Evolutionary conservation across 306 rosid genomes (phyloP).

Genomic region (Quercus aquifolioides): DNA sequence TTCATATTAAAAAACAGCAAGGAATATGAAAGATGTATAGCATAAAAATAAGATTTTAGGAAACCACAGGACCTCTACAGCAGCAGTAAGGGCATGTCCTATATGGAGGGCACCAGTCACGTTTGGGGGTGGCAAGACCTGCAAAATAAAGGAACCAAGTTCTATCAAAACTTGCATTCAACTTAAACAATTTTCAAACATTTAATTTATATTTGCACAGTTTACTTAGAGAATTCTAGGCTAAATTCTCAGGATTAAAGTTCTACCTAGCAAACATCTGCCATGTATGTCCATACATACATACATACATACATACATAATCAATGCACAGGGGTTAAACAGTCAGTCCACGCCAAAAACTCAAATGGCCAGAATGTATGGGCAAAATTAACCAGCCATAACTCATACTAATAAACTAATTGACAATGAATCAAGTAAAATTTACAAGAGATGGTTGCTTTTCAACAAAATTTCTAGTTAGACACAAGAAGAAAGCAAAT

Average conservation of each 20-base stretch:
- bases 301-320: neutral
- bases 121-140: conserved; percentile 97
- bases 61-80: conserved; percentile 62
- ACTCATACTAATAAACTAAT: neutral
- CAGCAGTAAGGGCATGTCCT: conserved; percentile 95
- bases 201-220: neutral
- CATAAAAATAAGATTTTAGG: conserved; percentile 5
- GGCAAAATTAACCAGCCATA: neutral
- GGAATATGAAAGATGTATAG: conserved; percentile 1
- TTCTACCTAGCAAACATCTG: neutral
- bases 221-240: neutral
- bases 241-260: neutral
- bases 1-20: neutral
- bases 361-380: neutral
- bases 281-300: neutral
- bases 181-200: neutral
- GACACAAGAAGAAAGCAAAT: neutral
- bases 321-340: neutral
- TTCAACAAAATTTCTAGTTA: neutral
- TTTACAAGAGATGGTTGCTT: neutral
- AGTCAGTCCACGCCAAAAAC: neutral
- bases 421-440: neutral
- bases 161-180: neutral
- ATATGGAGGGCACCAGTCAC: conserved; percentile 97
- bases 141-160: conserved; percentile 20